A percentile compares a stretch with the other conserved stretches of the same genome.
Evolutionary conservation across 2,329 filamentous ascomycete species (phyloP).

Genomic region (Capronia americana): DNA sequence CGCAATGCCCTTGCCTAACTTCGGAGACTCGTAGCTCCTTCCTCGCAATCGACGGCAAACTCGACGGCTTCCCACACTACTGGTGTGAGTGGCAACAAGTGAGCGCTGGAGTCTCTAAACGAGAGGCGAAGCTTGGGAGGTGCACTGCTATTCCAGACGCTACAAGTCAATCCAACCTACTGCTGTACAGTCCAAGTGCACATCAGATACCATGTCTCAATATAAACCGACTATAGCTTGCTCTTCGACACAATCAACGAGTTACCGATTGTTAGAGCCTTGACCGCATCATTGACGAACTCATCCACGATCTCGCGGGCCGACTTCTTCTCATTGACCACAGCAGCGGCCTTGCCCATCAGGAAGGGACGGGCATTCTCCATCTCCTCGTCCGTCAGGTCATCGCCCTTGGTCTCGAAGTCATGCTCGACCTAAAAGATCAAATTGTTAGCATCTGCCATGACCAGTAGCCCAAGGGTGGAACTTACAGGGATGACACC

Average conservation of each 20-base stretch:
- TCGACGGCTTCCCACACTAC: background rate
- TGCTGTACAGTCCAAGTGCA: background rate
- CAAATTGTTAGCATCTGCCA: background rate
- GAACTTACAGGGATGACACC: constrained; percentile 76
- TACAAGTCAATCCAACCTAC: background rate
- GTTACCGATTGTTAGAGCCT: constrained; percentile 71
- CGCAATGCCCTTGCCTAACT: background rate
- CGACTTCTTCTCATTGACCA: constrained; percentile 88
- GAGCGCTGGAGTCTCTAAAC: background rate
- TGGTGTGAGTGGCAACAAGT: background rate
- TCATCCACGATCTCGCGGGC: constrained; percentile 95
- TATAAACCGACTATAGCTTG: constrained; percentile 66
- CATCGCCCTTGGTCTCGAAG: constrained; percentile 77
- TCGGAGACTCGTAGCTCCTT: background rate
- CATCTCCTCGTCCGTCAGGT: constrained; percentile 82
- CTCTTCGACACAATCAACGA: constrained; percentile 60
- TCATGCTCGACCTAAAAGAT: constrained; percentile 73
- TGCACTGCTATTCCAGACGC: background rate
- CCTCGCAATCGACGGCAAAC: background rate
- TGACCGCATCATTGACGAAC: constrained; percentile 82
- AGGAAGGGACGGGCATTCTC: constrained; percentile 90
- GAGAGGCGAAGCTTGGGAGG: background rate
- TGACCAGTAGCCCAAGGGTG: background rate
- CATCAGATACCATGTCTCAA: background rate
- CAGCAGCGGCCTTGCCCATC: constrained; percentile 96